phyloP scores from a whole-genome alignment of 2,329 filamentous ascomycete genomes.

The Talaromyces sp. region DNA sequence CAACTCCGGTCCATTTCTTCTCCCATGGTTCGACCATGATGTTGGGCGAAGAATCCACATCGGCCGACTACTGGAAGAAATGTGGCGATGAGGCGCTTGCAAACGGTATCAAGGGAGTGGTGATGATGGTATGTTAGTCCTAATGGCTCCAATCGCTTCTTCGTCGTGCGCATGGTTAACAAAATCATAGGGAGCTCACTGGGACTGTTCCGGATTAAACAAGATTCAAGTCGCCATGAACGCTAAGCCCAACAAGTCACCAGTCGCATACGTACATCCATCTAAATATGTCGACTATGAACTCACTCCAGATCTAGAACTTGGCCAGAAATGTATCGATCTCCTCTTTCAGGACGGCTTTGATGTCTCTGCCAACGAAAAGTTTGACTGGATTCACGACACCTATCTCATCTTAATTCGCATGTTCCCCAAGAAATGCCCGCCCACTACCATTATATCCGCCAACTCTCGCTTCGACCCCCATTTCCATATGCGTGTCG shows the following conservation, averaged over 20 bases:
- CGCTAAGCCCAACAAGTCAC: conserved; percentile 55
- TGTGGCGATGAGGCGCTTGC: conserved; percentile 59
- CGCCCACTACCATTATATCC: conserved; percentile 58
- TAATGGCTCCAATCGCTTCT: background rate
- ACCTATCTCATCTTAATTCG: conserved; percentile 63
- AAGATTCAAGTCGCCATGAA: conserved; percentile 58
- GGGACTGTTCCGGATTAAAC: conserved; percentile 52
- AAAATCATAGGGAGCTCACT: conserved; percentile 53
- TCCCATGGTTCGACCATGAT: conserved; percentile 69
- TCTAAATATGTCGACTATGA: conserved; percentile 60
- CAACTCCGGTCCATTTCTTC: conserved; percentile 60
- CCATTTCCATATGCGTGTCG: conserved; percentile 54
- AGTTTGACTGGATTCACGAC: conserved; percentile 69
- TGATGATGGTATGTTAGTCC: conserved; percentile 27
- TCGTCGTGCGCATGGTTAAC: background rate
- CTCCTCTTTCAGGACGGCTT: conserved; percentile 52
- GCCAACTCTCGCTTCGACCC: conserved; percentile 54
- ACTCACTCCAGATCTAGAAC: conserved; percentile 55
- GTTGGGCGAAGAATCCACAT: conserved; percentile 59
- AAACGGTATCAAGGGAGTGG: conserved; percentile 55
- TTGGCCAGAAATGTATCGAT: conserved; percentile 46
- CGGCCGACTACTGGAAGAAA: conserved; percentile 61
- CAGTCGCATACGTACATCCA: conserved; percentile 62
- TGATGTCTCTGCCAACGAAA: conserved; percentile 48
- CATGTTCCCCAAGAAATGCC: conserved; percentile 63